A percentile compares a stretch with the other conserved stretches of the same genome.
phyloP scores from a whole-genome alignment of 2,329 filamentous ascomycete genomes.

The Talaromyces atroroseus region DNA sequence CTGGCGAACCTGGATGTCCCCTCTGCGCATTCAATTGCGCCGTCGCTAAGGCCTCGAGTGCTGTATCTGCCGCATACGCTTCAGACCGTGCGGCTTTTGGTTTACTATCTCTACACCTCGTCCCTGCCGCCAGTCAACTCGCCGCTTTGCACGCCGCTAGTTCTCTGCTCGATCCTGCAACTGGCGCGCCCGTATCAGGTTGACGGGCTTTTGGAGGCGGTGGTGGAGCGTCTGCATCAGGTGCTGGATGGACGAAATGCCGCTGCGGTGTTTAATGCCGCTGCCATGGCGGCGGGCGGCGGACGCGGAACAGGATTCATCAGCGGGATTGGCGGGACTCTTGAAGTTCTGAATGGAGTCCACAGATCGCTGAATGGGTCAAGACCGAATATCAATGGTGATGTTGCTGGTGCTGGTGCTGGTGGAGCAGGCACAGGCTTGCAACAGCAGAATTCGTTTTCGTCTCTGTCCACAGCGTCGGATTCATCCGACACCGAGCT shows the following conservation, averaged over 20 bases:
- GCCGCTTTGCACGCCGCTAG: conserved; percentile 83
- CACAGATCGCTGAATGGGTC: conserved; percentile 21
- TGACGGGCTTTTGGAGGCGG: conserved; percentile 85
- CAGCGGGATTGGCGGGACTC: conserved; percentile 47
- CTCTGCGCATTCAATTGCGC: conserved; percentile 49
- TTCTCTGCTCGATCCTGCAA: conserved; percentile 90
- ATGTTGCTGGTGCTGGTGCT: conserved; percentile 1
- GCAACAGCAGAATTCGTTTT: conserved; percentile 18
- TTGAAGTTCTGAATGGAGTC: conserved; percentile 37
- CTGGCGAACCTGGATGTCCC: conserved; percentile 46
- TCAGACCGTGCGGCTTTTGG: conserved; percentile 79
- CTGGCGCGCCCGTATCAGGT: conserved; percentile 89
- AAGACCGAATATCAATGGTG: background rate
- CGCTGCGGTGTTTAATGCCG: conserved; percentile 95
- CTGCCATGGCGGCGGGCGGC: conserved; percentile 93
- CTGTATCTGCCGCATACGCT: conserved; percentile 91
- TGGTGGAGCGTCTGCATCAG: conserved; percentile 83
- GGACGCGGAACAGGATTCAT: conserved; percentile 73
- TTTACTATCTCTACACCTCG: conserved; percentile 92
- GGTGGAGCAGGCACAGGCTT: conserved; percentile 16
- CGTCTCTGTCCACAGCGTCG: conserved; percentile 23
- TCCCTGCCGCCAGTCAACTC: conserved; percentile 72
- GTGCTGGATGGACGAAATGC: conserved; percentile 90
- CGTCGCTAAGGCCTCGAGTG: conserved; percentile 67
- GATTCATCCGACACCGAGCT: conserved; percentile 38